Evolutionary conservation across 352 stramenopile species (phyloP), one percentile per base, ranked within the genome.

Genomic region (Pythium insidiosum): DNA sequence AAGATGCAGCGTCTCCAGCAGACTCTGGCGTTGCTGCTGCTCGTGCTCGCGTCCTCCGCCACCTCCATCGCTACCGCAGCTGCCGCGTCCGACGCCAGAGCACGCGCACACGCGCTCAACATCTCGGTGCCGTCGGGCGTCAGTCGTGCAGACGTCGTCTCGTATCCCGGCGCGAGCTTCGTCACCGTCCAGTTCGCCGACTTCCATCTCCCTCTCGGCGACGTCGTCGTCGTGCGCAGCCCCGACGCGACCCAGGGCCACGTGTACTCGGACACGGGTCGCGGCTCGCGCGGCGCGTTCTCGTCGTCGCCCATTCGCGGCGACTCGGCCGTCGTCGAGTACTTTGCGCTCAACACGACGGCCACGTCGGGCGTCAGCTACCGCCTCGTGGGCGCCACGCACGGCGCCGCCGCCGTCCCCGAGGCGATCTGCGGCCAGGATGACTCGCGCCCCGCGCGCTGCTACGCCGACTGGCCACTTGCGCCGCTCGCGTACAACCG

Each of bases 251-350:
- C 50, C 7, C 35, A 60, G 25, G 43, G 41, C 1, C 36, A 75
- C 50, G 59, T 37, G 5, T 73, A 81, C 55, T 72, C 61, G 5
- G 41, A 55, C 38, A 62, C 40, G 30, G 68, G 68, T 3, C 57
- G 67, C 5, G 43, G 68, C 25, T 35, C 63, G 11, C 39, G 34
- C 10, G 60, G 57, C 4, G 57, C 50, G 9, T 85, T 85, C 59
- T 62, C 63, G 31, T 55, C 70, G 28, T 73, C 56, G 26, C 76
- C 64, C 42, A 40, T 83, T 3, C 47, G 65, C 0, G 67, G 67
- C 2, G 59, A 60, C 41, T 61, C 53, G 22, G 67, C 72, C 38
- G 61, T 60, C 20, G 48, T 83, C 19, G 55, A 68, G 36, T 83
- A 83, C 57, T 62, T 63, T 4, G 59, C 67, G 28, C 28, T 33